Evolutionary conservation across 345 rosid genomes (phyloP), one percentile per base, ranked within the genome.

Genomic region (Arabis hirsuta): DNA sequence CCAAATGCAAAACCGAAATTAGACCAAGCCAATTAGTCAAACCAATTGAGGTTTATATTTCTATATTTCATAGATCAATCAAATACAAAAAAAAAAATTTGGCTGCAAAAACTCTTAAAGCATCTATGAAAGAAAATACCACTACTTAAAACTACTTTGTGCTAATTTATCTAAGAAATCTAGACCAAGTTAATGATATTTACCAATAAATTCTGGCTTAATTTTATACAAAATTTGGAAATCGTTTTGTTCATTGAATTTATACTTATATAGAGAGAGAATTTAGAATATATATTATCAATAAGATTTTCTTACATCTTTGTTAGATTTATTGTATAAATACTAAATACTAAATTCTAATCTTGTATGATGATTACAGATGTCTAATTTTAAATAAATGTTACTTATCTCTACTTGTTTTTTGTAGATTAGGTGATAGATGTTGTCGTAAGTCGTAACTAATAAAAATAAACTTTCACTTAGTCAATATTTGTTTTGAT

Each of bases 161-260:
- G 13, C 65, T 61, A 42, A 9, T 13, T 53, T 10, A 14, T 59
- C 42, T n/a, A 61, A 22, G 27, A 61, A 61, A 61, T 61, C 66
- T 44, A 43, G 13, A 42, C 14, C 5, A 62, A 27, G 27, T 19
- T 44, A 62, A 44, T 62, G n/a, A 62, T 4, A 61, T 62, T 27
- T n/a, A 27, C 26, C 39, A 26, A 62, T 5, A 62, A 29, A 27
- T 42, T 19, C 41, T 1, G 6, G 10, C 11, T 8, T 8, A 36
- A 8, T 9, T 36, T 36, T 36, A 36, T 36, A 61, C 51, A n/a
- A 13, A 1, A 12, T 24, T 13, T 61, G 1, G 24, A 43, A 42
- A 61, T 43, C 36, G 14, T 62, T 27, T 5, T 44, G 26, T 44
- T 44, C 53, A 62, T 9, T 62, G 66, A 44, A 24, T 60, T 43